Evolutionary conservation across 1,139 yeast genomes (phyloP).

Genomic region (Candida sanyaensis): DNA sequence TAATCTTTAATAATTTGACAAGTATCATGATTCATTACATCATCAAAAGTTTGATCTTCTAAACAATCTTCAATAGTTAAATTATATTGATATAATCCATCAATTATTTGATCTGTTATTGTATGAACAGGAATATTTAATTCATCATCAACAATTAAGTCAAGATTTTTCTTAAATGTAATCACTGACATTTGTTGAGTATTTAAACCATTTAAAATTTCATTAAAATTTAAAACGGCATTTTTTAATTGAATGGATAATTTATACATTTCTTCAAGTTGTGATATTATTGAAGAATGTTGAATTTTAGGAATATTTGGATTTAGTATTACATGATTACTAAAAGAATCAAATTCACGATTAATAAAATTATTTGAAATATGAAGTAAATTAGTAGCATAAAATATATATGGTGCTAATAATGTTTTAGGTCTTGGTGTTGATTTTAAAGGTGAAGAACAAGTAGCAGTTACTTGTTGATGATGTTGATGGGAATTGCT

Average conservation of each 20-base stretch:
- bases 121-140: slow-evolving; percentile 12
- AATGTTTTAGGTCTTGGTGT: slow-evolving; percentile 9
- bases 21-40: neutral
- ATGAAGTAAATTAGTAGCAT: slow-evolving; percentile 19
- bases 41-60: neutral
- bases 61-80: slow-evolving; percentile 13
- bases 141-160: slow-evolving; percentile 6
- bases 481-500: neutral
- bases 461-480: neutral
- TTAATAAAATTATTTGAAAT: slow-evolving; percentile 16
- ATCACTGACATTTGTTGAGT: slow-evolving; percentile 6
- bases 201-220: slow-evolving; percentile 2
- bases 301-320: slow-evolving; percentile 12
- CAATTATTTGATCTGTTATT: slow-evolving; percentile 13
- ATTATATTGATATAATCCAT: slow-evolving; percentile 16
- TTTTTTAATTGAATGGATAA: slow-evolving; percentile 8
- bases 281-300: slow-evolving; percentile 8
- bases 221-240: neutral
- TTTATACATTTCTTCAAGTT: slow-evolving; percentile 10
- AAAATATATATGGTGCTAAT: slow-evolving; percentile 20
- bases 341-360: slow-evolving; percentile 14
- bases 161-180: slow-evolving; percentile 3
- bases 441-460: neutral
- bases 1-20: slow-evolving; percentile 11
- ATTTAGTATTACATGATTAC: slow-evolving; percentile 11